These are phyloP conservation scores for Ophiosphaerella korrae DNA, from an alignment of 2,329 filamentous ascomycete species.

Conservation along the genomic window DNA sequence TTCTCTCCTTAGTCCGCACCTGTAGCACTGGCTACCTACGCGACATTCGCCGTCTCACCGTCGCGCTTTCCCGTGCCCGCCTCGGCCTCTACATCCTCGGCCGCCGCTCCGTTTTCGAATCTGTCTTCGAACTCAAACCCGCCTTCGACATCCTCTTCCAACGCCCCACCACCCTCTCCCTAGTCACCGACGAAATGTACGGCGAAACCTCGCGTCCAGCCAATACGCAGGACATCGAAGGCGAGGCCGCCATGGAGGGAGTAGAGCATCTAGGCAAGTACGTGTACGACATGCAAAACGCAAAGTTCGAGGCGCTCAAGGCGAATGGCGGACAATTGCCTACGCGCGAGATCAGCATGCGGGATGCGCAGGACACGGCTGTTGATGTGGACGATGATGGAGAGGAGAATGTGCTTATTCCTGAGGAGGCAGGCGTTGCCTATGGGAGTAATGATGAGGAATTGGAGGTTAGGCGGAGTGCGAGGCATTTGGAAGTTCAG, in stretches of 20 bases:
- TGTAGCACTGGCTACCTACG: slow-evolving; percentile 88
- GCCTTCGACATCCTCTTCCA: slow-evolving; percentile 80
- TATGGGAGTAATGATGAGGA: slow-evolving; percentile 11
- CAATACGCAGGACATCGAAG: slow-evolving; percentile 51
- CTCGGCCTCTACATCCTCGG: slow-evolving; percentile 92
- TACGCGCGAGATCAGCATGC: slow-evolving; percentile 45
- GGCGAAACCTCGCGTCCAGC: slow-evolving; percentile 61
- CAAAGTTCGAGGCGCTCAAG: slow-evolving; percentile 65
- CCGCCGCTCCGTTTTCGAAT: slow-evolving; percentile 84
- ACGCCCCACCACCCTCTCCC: slow-evolving; percentile 78
- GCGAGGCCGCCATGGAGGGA: slow-evolving; percentile 75
- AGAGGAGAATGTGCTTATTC: slow-evolving; percentile 38
- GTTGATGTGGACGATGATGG: slow-evolving; percentile 29
- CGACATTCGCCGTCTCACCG: slow-evolving; percentile 90
- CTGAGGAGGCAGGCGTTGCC: slow-evolving; percentile 11
- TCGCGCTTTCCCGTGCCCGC: slow-evolving; percentile 89
- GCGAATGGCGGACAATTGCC: slow-evolving; percentile 43
- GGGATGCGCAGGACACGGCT: slow-evolving; percentile 35
- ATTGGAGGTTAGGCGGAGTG: not conserved
- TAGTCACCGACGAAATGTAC: slow-evolving; percentile 87
- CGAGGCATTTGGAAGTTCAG: slow-evolving; percentile 3
- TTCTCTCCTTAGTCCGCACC: slow-evolving; percentile 89
- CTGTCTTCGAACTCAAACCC: slow-evolving; percentile 83
- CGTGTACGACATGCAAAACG: slow-evolving; percentile 92
- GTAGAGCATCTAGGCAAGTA: slow-evolving; percentile 96